phyloP scores from a whole-genome alignment of 164 flowering plant genomes.

The Hamamelis virginiana region DNA sequence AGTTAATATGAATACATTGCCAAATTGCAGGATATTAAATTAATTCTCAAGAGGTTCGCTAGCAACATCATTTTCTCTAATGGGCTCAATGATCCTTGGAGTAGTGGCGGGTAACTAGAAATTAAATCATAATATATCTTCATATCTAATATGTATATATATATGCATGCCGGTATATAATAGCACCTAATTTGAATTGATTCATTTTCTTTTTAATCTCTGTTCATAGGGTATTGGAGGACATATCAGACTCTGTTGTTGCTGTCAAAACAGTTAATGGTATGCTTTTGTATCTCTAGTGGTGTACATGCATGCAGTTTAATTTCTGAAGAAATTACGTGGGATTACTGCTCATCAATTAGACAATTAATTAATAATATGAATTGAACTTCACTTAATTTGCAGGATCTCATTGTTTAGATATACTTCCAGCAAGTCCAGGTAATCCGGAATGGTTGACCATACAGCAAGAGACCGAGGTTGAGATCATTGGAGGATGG shows the following conservation, averaged over 20 bases:
- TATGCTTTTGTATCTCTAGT: too few relatives aligned
- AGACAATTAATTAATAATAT: too few relatives aligned
- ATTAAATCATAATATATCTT: background rate
- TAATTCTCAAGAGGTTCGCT: constrained; percentile 32
- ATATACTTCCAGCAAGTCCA: constrained; percentile 12
- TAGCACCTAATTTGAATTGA: background rate
- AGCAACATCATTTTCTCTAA: constrained; percentile 57
- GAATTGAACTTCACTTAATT: background rate
- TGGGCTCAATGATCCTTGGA: constrained; percentile 49
- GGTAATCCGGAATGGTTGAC: constrained; percentile 48
- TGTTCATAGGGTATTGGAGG: constrained; percentile 32
- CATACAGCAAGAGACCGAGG: constrained; percentile 32
- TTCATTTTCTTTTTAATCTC: background rate
- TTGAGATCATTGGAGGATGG: constrained; percentile 45
- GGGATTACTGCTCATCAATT: too few relatives aligned
- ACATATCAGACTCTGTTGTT: constrained; percentile 30
- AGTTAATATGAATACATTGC: too few relatives aligned
- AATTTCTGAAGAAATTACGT: too few relatives aligned
- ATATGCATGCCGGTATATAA: too few relatives aligned
- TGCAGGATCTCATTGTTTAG: constrained; percentile 52
- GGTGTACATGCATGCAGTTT: too few relatives aligned
- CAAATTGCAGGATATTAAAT: constrained; percentile 32
- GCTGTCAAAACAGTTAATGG: constrained; percentile 33
- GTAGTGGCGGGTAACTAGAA: constrained; percentile 42
- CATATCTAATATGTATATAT: too few relatives aligned